Evolutionary conservation across 1,284 basidiomycete species (phyloP).

Genomic region (Ceratobasidium sp.): DNA sequence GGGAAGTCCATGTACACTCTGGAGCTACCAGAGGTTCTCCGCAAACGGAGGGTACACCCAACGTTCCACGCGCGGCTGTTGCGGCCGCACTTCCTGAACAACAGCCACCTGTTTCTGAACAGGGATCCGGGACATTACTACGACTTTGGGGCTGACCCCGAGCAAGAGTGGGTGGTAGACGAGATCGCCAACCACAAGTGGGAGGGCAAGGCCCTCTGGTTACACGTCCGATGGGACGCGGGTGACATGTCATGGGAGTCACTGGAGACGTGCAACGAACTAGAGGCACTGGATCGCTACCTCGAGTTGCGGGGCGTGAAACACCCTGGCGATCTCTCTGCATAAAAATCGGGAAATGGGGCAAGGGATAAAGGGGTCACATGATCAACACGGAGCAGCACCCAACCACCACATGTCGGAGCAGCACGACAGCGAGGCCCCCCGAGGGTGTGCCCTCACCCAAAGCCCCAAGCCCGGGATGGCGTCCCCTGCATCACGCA

Average conservation of each 20-base stretch:
- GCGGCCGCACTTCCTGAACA: slow-evolving; percentile 29
- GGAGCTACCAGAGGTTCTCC: slow-evolving; percentile 36
- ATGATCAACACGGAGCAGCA: too few relatives aligned
- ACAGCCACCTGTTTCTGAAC: slow-evolving; percentile 43
- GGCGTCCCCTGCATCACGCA: too few relatives aligned
- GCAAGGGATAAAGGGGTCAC: slow-evolving; percentile 51
- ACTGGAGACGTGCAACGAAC: slow-evolving; percentile 39
- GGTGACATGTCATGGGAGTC: slow-evolving; percentile 33
- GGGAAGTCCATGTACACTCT: slow-evolving; percentile 29
- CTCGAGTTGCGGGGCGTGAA: slow-evolving; percentile 49
- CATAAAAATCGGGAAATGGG: too few relatives aligned
- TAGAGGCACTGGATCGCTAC: slow-evolving; percentile 54
- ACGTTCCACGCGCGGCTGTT: slow-evolving; percentile 44
- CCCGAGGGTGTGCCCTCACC: too few relatives aligned
- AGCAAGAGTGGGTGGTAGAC: slow-evolving; percentile 24
- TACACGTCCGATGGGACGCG: slow-evolving; percentile 2
- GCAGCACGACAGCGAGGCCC: too few relatives aligned
- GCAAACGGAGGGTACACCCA: slow-evolving; percentile 29
- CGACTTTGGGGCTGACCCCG: slow-evolving; percentile 19
- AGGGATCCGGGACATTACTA: not conserved
- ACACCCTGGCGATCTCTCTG: too few relatives aligned
- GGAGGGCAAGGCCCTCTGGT: not conserved
- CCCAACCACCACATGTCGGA: too few relatives aligned
- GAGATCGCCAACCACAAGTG: slow-evolving; percentile 27
- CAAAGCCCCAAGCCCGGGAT: too few relatives aligned